Percentiles rank a stretch among this genome's conserved stretches.
phyloP scores from a whole-genome alignment of 306 rosid species.

The Macrotyloma uniflorum region DNA sequence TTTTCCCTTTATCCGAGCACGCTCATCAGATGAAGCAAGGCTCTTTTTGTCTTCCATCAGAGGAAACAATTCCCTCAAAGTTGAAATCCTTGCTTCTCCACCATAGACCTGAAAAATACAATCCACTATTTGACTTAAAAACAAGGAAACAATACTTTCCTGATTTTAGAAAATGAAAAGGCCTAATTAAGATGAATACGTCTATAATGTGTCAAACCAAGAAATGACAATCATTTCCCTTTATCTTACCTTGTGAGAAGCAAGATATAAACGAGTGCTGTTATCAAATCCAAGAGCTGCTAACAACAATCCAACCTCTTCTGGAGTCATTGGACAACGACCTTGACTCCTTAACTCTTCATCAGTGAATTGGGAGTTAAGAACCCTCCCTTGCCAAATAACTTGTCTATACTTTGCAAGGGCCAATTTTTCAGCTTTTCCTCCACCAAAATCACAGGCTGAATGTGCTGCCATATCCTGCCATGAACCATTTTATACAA shows the following conservation, averaged over 20 bases:
- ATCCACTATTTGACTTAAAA: slow-evolving; percentile 10
- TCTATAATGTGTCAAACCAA: slow-evolving; percentile 10
- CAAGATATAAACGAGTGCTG: slow-evolving; percentile 88
- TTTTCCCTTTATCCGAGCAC: slow-evolving; percentile 78
- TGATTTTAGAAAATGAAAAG: slow-evolving; percentile 12
- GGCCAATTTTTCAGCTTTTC: slow-evolving; percentile 87
- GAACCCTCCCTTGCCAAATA: slow-evolving; percentile 98
- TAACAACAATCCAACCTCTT: slow-evolving; percentile 90
- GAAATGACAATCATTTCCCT: slow-evolving; percentile 13
- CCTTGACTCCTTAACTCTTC: slow-evolving; percentile 96
- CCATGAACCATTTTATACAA: slow-evolving; percentile 3
- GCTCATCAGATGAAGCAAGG: slow-evolving; percentile 75
- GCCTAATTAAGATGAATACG: slow-evolving; percentile 6
- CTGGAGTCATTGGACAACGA: slow-evolving; percentile 97
- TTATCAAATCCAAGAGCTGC: slow-evolving; percentile 96
- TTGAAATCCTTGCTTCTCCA: slow-evolving; percentile 88
- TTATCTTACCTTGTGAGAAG: slow-evolving; percentile 87
- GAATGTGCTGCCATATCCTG: slow-evolving; percentile 99
- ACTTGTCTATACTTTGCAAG: slow-evolving; percentile 91
- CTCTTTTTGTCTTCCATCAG: slow-evolving; percentile 94
- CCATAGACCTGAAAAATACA: slow-evolving; percentile 78
- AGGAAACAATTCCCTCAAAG: slow-evolving; percentile 76
- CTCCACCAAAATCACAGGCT: slow-evolving; percentile 99
- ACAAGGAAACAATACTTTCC: slow-evolving; percentile 10
- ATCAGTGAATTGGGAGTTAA: slow-evolving; percentile 95